These are phyloP conservation scores for Xerophyta viscosa DNA, from an alignment of 106 monocot species.

Conservation along the genomic window DNA sequence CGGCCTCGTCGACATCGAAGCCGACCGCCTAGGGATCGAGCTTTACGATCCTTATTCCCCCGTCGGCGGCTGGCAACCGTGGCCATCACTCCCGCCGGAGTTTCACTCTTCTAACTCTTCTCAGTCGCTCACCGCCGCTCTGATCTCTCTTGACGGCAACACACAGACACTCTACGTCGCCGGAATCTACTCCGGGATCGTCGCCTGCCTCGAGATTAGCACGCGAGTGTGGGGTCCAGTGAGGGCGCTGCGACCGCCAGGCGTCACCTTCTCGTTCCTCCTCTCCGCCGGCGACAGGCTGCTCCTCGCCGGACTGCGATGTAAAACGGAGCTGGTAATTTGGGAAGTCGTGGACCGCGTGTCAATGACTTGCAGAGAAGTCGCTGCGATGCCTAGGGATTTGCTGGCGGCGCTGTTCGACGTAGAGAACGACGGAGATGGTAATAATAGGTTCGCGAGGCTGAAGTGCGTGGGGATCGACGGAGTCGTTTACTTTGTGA, in stretches of 20 bases:
- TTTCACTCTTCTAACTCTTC: slow-evolving; percentile 32
- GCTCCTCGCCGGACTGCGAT: slow-evolving; percentile 43
- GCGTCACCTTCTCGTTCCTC: slow-evolving; percentile 32
- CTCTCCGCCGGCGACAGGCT: slow-evolving; percentile 25
- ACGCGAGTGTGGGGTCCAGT: slow-evolving; percentile 25
- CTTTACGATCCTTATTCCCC: slow-evolving; percentile 24
- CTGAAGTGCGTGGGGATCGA: slow-evolving; percentile 48
- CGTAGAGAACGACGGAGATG: slow-evolving; percentile 12
- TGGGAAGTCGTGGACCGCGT: slow-evolving; percentile 34
- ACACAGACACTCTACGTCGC: slow-evolving; percentile 25
- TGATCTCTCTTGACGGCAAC: slow-evolving; percentile 2
- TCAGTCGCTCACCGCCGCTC: slow-evolving; percentile 44
- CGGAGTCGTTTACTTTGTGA: slow-evolving; percentile 53
- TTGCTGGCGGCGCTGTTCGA: slow-evolving; percentile 32
- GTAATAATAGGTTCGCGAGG: slow-evolving; percentile 44
- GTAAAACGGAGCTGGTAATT: slow-evolving; percentile 16
- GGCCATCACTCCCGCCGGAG: slow-evolving; percentile 41
- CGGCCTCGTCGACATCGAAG: slow-evolving; percentile 57
- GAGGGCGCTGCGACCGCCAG: slow-evolving; percentile 23
- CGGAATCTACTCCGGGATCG: slow-evolving; percentile 32
- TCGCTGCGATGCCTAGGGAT: slow-evolving; percentile 37
- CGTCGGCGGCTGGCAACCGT: slow-evolving; percentile 24
- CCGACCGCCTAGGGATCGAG: slow-evolving; percentile 37
- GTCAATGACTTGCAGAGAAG: slow-evolving; percentile 7
- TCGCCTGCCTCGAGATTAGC: slow-evolving; percentile 31